Evolutionary conservation across 2,329 filamentous ascomycete genomes (phyloP).

Genomic region (Colletotrichum costaricense): DNA sequence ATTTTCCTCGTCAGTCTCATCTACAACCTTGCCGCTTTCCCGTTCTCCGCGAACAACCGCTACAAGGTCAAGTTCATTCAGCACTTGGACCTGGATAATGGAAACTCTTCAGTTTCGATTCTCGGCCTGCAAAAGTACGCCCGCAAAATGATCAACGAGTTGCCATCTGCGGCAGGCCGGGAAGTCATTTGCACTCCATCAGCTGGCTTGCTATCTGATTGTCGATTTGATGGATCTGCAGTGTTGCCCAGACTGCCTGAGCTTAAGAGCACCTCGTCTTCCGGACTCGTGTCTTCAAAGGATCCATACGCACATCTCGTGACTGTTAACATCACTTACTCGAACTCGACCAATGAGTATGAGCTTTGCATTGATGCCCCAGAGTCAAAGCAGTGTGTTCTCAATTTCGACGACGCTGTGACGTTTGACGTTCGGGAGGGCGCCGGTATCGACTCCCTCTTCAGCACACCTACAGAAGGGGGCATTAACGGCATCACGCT

Average conservation of each 20-base stretch:
- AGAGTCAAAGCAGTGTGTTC: slow-evolving; percentile 82
- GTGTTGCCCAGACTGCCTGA: slow-evolving; percentile 69
- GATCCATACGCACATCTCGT: slow-evolving; percentile 70
- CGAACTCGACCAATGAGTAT: slow-evolving; percentile 57
- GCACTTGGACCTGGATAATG: slow-evolving; percentile 76
- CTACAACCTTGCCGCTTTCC: slow-evolving; percentile 89
- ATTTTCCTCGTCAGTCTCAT: slow-evolving; percentile 76
- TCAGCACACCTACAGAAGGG: slow-evolving; percentile 70
- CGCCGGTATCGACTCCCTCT: slow-evolving; percentile 69
- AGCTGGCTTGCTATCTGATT: slow-evolving; percentile 66
- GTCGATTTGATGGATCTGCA: slow-evolving; percentile 73
- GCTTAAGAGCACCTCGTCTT: slow-evolving; percentile 37
- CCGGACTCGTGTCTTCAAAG: slow-evolving; percentile 47
- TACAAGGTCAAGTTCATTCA: slow-evolving; percentile 93
- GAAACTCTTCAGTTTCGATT: slow-evolving; percentile 76
- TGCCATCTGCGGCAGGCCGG: slow-evolving; percentile 78
- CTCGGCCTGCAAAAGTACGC: slow-evolving; percentile 77
- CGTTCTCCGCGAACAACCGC: slow-evolving; percentile 82
- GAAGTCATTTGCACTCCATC: slow-evolving; percentile 62
- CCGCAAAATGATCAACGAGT: slow-evolving; percentile 70
- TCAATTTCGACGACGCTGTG: slow-evolving; percentile 71
- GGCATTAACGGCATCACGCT: slow-evolving; percentile 78
- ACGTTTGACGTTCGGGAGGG: slow-evolving; percentile 73
- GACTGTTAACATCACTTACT: slow-evolving; percentile 67
- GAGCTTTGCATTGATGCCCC: slow-evolving; percentile 74